phyloP scores from a whole-genome alignment of 2,329 filamentous ascomycete genomes.

The Sporothrix phasma region DNA sequence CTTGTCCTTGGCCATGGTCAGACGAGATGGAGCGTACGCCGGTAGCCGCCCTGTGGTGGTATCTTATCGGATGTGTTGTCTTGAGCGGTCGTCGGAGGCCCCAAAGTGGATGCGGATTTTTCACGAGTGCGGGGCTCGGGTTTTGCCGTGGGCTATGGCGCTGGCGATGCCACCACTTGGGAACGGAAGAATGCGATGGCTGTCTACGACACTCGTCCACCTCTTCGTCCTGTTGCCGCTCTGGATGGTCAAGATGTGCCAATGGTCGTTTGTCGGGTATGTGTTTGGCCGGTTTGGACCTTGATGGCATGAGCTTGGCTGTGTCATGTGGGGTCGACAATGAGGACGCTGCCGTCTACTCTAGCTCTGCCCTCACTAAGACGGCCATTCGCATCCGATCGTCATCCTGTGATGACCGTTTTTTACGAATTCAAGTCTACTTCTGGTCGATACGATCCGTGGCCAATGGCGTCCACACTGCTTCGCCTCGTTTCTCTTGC shows the following conservation, averaged over 20 bases:
- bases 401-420: no score
- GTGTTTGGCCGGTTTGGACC: background rate
- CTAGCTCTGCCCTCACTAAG: background rate
- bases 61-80: background rate
- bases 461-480: no score
- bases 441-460: no score
- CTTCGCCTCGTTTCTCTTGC: no score
- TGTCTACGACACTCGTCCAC: no score
- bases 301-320: background rate
- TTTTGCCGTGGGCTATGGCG: background rate
- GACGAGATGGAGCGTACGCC: background rate
- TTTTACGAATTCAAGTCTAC: no score
- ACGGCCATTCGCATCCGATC: no score
- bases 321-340: background rate
- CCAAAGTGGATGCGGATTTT: background rate
- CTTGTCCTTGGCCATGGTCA: slow-evolving; percentile 36
- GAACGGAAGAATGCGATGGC: background rate
- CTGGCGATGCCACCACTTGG: background rate
- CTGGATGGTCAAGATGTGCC: no score
- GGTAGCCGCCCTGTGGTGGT: background rate
- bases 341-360: background rate
- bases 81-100: background rate
- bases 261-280: background rate
- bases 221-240: background rate
- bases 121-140: background rate